A percentile compares a stretch with the other conserved stretches of the same genome.
These are phyloP conservation scores for Tolypocladium ovalisporum DNA, from an alignment of 2,329 filamentous ascomycete species.

Conservation along the genomic window DNA sequence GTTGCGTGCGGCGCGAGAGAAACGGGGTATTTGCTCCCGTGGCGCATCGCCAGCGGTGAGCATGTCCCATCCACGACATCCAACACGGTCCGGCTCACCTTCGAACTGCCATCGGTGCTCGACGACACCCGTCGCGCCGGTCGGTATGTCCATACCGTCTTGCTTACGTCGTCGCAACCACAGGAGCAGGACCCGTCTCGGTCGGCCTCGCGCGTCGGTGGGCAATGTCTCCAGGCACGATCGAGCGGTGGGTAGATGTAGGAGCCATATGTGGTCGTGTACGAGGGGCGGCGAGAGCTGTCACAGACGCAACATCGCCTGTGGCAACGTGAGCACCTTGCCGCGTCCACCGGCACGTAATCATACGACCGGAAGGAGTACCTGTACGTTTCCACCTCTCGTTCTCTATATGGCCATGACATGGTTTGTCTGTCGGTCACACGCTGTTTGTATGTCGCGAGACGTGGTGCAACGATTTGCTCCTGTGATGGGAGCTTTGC, in stretches of 20 bases:
- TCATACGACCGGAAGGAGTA: neutral
- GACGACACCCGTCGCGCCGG: neutral
- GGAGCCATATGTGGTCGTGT: neutral
- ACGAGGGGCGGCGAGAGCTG: neutral
- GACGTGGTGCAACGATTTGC: neutral
- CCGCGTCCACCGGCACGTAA: neutral
- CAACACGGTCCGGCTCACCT: conserved; percentile 3
- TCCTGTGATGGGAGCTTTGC: neutral
- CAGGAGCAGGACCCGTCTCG: neutral
- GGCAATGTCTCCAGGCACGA: neutral
- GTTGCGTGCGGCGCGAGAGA: conserved; percentile 7
- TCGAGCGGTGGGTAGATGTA: neutral
- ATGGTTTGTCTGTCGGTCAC: neutral
- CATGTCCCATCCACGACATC: conserved; percentile 11
- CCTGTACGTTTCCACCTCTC: neutral
- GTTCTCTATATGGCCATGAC: neutral
- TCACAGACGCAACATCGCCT: neutral
- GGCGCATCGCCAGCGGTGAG: conserved; percentile 4
- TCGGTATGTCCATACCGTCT: neutral
- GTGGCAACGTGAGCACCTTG: neutral
- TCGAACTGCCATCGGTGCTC: neutral
- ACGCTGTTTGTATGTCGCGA: neutral
- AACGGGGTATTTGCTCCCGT: conserved; percentile 10
- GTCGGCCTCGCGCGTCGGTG: neutral
- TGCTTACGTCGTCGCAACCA: neutral